Evolutionary conservation across 495 filamentous ascomycete species (phyloP), one percentile per base, ranked within the genome.

Genomic region (Jackrogersella multiformis): DNA sequence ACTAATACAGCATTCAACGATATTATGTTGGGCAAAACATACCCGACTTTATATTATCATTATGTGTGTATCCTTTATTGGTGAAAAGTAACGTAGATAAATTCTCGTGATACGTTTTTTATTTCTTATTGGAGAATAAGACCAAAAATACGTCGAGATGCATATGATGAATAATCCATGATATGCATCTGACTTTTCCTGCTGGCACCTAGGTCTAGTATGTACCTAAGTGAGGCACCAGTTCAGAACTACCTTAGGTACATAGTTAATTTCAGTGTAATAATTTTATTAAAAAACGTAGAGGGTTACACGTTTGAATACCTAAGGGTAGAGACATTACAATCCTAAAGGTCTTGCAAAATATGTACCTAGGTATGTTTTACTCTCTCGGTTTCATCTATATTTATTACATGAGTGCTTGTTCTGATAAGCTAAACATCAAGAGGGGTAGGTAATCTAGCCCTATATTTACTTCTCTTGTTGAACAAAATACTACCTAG

Each of bases 51-150:
- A 46, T 26, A 46, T 24, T 46, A 28, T 24, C 42, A 12, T 46
- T 46, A 46, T 46, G 42, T 46, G 30, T 53, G 32, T 36, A 53
- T 53, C 16, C 24, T n/a, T 20, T 16, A 53, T 53, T 53, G 30
- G 49, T 53, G 49, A 53, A 36, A 16, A 38, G 16, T 9, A 32
- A 20, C 8, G 10, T 34, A 38, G 32, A 66, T 46, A 28, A 51
- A 41, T 26, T 24, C 41, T 48, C 30, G 15, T 38, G 63, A 66
- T 60, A 55, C 39, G 56, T 8, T 26, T 60, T 48, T 8, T 42
- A 34, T 8, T 34, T 55, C 32, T 66, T 26, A 66, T 60, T 60
- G 63, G 63, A 67, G 64, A 67, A n/a, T 23, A 16, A 54, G 20
- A 30, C 20, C 18, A 21, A 58, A 58, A 20, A 55, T 35, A 36